Evolutionary conservation across 768 basidiomycete species (phyloP).

Genomic region (Mycena crocata): DNA sequence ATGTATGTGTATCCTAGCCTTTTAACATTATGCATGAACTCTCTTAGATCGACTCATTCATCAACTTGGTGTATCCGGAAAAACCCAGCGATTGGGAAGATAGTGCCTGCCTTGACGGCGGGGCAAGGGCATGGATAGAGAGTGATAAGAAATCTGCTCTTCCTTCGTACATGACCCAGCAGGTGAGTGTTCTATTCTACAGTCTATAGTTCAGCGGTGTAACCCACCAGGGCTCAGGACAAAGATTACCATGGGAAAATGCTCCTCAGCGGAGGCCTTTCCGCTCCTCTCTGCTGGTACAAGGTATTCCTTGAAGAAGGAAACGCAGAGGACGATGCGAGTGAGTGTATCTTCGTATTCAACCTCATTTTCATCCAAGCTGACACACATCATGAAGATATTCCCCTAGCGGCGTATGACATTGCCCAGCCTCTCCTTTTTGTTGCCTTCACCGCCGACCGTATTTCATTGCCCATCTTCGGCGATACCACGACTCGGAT

Average conservation of each 20-base stretch:
- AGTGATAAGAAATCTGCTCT: slow-evolving; percentile 40
- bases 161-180: slow-evolving; percentile 45
- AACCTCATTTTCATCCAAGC: not conserved
- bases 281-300: slow-evolving; percentile 51
- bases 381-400: not conserved
- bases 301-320: slow-evolving; percentile 40
- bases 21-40: not conserved
- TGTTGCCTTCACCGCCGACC: slow-evolving; percentile 17
- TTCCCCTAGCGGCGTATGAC: not conserved
- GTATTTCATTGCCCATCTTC: not conserved
- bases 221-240: too few relatives aligned
- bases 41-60: slow-evolving; percentile 43
- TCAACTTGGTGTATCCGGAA: slow-evolving; percentile 43
- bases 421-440: slow-evolving; percentile 22
- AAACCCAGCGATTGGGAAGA: slow-evolving; percentile 51
- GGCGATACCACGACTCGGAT: not conserved
- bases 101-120: slow-evolving; percentile 50
- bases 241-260: not conserved
- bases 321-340: slow-evolving; percentile 46
- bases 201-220: too few relatives aligned
- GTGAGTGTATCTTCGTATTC: slow-evolving; percentile 33
- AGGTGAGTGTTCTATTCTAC: slow-evolving; percentile 36
- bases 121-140: slow-evolving; percentile 49
- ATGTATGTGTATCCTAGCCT: slow-evolving; percentile 38
- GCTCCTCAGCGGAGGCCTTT: slow-evolving; percentile 44